A percentile compares a stretch with the other conserved stretches of the same genome.
Conservation (phyloP, 228 moss, liverwort and hornwort species). For the Sphagnum magellanicum region DNA sequence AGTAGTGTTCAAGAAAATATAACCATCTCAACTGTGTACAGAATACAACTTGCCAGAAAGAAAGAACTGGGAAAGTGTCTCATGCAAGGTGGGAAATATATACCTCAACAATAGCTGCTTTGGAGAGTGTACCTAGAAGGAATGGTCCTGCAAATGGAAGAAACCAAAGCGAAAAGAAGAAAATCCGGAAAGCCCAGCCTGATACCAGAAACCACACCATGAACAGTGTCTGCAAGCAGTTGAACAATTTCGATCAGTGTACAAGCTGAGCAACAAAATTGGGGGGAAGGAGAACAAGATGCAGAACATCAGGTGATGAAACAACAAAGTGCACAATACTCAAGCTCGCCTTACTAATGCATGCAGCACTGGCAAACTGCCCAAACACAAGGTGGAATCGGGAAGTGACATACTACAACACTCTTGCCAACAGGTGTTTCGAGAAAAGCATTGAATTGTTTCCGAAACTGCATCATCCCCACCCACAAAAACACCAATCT, state of each 20-base stretch:
- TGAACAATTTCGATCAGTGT: not conserved
- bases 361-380: too few species aligned
- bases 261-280: not conserved
- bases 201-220: conserved; percentile 85
- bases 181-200: conserved; percentile 93
- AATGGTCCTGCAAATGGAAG: conserved; percentile 90
- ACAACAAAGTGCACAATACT: too few species aligned
- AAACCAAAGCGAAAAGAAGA: conserved; percentile 96
- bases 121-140: conserved; percentile 70
- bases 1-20: too few species aligned
- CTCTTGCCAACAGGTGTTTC: conserved; percentile 88
- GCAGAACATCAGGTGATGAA: too few species aligned
- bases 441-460: conserved; percentile 67
- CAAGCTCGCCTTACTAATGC: too few species aligned
- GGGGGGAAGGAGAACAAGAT: too few species aligned
- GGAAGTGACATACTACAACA: conserved; percentile 49
- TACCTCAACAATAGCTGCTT: conserved; percentile 92
- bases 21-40: too few species aligned
- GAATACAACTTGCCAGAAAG: not conserved
- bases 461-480: conserved; percentile 62
- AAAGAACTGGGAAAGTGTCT: conserved; percentile 11
- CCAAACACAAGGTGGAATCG: not conserved
- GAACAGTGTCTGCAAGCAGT: conserved; percentile 63
- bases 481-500: not conserved
- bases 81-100: too few species aligned